Percentiles rank a stretch among this genome's conserved stretches.
phyloP scores from a whole-genome alignment of 495 filamentous ascomycete genomes.

The Pseudomonodictys pantanalensis region DNA sequence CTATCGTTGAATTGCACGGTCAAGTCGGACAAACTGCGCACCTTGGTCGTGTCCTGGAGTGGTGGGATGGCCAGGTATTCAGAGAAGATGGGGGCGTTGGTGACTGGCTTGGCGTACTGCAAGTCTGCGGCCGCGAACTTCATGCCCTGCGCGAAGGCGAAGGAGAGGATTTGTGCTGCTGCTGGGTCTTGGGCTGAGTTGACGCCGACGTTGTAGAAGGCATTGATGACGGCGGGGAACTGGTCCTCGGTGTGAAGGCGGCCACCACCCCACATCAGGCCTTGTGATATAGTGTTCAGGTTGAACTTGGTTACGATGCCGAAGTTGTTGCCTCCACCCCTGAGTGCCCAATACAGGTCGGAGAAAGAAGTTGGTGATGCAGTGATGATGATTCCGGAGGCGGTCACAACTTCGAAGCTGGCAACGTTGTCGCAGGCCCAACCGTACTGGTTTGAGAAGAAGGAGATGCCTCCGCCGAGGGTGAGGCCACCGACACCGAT shows the following conservation, averaged over 20 bases:
- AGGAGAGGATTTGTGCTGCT: neutral
- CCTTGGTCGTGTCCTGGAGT: slow-evolving; percentile 40
- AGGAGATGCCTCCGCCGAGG: slow-evolving; percentile 45
- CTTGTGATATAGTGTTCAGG: neutral
- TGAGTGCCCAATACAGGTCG: slow-evolving; percentile 53
- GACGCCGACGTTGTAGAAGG: neutral
- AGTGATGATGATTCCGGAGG: slow-evolving; percentile 45
- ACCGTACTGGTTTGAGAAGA: slow-evolving; percentile 25
- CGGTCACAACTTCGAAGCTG: slow-evolving; percentile 63
- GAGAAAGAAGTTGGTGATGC: slow-evolving; percentile 42
- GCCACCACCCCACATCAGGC: neutral
- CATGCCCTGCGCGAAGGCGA: slow-evolving; percentile 20
- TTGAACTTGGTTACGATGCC: slow-evolving; percentile 1
- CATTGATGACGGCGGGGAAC: neutral
- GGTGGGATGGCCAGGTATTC: slow-evolving; percentile 44
- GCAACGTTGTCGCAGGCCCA: slow-evolving; percentile 45
- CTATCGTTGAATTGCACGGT: slow-evolving; percentile 43
- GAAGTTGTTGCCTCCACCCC: slow-evolving; percentile 27
- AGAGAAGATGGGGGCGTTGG: slow-evolving; percentile 37
- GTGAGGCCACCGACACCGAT: slow-evolving; percentile 61
- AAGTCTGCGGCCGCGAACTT: slow-evolving; percentile 41
- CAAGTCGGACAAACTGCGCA: slow-evolving; percentile 49
- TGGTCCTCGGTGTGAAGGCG: neutral
- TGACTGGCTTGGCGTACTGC: slow-evolving; percentile 44
- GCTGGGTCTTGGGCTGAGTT: neutral